These are phyloP conservation scores for Dissophora globulifera DNA, from an alignment of 192 early-diverging fungal species.

Conservation along the genomic window DNA sequence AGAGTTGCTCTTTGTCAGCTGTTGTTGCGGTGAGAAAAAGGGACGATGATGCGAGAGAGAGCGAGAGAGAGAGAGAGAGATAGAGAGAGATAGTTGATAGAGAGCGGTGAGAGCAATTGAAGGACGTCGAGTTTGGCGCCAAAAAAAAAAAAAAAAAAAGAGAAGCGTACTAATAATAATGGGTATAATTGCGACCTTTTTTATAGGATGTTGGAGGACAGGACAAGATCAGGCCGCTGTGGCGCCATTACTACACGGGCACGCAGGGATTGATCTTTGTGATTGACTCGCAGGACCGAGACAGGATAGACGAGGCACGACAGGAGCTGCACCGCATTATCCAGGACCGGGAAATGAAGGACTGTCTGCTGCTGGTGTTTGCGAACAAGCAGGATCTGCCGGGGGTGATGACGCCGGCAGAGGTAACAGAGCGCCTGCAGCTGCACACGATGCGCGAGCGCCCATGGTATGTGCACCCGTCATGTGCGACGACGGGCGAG, in stretches of 20 bases:
- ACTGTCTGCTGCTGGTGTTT: conserved; percentile 84
- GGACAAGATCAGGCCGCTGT: conserved; percentile 89
- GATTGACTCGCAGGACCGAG: conserved; percentile 87
- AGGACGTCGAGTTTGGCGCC: no score
- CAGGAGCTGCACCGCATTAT: conserved; percentile 87
- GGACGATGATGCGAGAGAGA: no score
- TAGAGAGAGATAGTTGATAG: no score
- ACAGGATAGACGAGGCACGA: conserved; percentile 87
- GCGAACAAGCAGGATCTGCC: conserved; percentile 86
- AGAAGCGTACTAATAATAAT: no score
- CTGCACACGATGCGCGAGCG: conserved; percentile 87
- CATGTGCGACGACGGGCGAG: conserved; percentile 85
- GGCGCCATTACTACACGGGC: conserved; percentile 89
- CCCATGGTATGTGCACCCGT: conserved; percentile 93
- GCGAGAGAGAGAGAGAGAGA: no score
- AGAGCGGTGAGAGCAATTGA: conserved; percentile 3
- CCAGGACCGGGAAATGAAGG: conserved; percentile 86
- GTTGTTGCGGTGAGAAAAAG: neutral
- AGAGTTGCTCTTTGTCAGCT: no score
- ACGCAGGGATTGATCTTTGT: conserved; percentile 90
- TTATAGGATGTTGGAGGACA: conserved; percentile 87
- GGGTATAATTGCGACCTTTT: no score
- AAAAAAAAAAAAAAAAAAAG: no score
- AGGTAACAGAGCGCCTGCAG: conserved; percentile 92
- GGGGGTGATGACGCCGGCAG: conserved; percentile 90